Evolutionary conservation across 192 early-diverging fungal species (phyloP).

Genomic region (Backusella morwellensis): DNA sequence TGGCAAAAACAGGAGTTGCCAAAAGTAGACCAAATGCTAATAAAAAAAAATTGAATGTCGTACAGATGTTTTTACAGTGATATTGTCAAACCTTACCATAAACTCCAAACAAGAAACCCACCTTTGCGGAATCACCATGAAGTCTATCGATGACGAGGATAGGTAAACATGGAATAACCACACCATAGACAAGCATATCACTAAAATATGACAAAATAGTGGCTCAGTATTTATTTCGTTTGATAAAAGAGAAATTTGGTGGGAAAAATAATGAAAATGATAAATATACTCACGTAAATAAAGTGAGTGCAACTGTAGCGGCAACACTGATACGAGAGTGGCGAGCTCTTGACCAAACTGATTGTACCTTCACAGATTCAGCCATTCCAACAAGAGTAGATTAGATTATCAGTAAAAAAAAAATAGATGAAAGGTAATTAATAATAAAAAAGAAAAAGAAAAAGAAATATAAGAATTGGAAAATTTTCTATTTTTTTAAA

Average conservation of each 20-base stretch:
- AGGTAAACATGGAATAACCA: slow-evolving; percentile 62
- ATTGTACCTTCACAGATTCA: background rate
- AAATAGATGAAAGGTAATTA: background rate
- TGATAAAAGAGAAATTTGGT: background rate
- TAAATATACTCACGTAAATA: slow-evolving; percentile 54
- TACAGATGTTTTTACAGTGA: background rate
- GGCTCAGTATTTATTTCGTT: background rate
- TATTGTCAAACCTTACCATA: slow-evolving; percentile 50
- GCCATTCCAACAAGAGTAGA: background rate
- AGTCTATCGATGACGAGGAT: slow-evolving; percentile 60
- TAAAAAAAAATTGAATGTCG: background rate
- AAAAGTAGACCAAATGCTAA: slow-evolving; percentile 62
- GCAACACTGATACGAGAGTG: slow-evolving; percentile 39
- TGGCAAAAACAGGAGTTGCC: slow-evolving; percentile 64
- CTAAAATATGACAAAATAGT: slow-evolving; percentile 4
- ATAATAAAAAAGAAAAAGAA: background rate
- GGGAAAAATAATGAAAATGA: slow-evolving; percentile 11
- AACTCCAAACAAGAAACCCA: slow-evolving; percentile 70
- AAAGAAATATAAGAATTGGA: background rate
- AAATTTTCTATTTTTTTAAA: background rate
- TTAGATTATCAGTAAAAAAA: slow-evolving; percentile 4
- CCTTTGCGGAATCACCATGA: slow-evolving; percentile 49
- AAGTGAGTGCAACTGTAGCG: slow-evolving; percentile 53
- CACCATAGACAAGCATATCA: slow-evolving; percentile 68
- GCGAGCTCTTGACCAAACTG: slow-evolving; percentile 32